phyloP scores from a whole-genome alignment of 2,329 filamentous ascomycete species.

The Dendrostoma leiphaemia region DNA sequence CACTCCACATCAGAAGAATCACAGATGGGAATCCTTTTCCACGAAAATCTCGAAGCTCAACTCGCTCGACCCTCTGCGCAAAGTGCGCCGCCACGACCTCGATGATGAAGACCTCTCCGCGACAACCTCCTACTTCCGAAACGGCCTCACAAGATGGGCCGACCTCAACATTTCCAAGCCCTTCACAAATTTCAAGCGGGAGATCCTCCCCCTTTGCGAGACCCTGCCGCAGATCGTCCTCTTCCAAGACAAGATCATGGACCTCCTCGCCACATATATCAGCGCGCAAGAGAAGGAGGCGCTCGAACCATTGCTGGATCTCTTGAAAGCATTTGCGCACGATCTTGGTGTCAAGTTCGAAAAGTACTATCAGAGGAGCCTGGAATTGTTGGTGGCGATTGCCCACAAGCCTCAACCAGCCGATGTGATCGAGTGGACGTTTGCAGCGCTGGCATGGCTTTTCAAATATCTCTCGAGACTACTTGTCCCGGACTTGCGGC shows the following conservation, averaged over 20 bases:
- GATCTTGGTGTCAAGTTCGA: constrained; percentile 87
- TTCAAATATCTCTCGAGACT: constrained; percentile 96
- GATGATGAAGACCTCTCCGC: constrained; percentile 74
- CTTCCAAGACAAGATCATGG: constrained; percentile 83
- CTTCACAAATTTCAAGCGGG: constrained; percentile 74
- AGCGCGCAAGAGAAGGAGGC: constrained; percentile 74
- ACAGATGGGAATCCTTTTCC: constrained; percentile 89
- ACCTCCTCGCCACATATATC: constrained; percentile 72
- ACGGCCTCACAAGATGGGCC: constrained; percentile 80
- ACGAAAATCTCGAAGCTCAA: constrained; percentile 87
- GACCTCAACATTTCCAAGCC: constrained; percentile 86
- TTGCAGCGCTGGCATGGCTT: constrained; percentile 87
- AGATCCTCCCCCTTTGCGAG: constrained; percentile 77
- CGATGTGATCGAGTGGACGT: constrained; percentile 97
- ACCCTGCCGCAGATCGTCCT: constrained; percentile 90
- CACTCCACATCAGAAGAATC: constrained; percentile 75
- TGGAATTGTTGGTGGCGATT: constrained; percentile 73
- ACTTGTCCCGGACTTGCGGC: constrained; percentile 79
- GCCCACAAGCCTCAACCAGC: constrained; percentile 75
- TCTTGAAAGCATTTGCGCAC: constrained; percentile 93
- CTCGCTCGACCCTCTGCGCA: constrained; percentile 85
- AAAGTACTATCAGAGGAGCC: constrained; percentile 75
- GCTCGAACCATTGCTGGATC: constrained; percentile 80
- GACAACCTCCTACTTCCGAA: constrained; percentile 83
- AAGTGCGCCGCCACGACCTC: constrained; percentile 80